phyloP scores from a whole-genome alignment of 768 basidiomycete species.

The Suillus clintonianus region DNA sequence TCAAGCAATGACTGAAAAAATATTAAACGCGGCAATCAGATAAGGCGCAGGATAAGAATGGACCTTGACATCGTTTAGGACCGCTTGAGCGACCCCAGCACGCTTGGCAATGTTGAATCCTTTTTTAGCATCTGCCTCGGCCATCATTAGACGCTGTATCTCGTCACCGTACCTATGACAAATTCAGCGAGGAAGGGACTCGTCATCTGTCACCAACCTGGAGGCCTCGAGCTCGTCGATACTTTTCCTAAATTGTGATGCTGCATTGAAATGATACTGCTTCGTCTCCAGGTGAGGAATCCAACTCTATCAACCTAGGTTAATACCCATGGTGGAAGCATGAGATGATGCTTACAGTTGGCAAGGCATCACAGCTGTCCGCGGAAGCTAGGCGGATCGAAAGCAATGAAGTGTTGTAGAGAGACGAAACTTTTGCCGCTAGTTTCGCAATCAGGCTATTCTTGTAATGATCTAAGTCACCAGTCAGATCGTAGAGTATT shows the following conservation, averaged over 20 bases:
- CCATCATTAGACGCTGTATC: constrained; percentile 73
- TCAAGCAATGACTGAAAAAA: constrained; percentile 69
- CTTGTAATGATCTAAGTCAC: constrained; percentile 61
- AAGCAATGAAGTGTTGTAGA: constrained; percentile 57
- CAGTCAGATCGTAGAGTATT: background rate
- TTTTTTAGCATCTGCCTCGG: constrained; percentile 65
- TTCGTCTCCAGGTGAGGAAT: constrained; percentile 82
- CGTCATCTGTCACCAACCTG: constrained; percentile 45
- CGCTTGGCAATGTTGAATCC: constrained; percentile 70
- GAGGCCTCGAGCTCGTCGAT: constrained; percentile 83
- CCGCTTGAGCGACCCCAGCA: constrained; percentile 58
- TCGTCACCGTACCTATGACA: constrained; percentile 82
- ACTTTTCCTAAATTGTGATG: constrained; percentile 85
- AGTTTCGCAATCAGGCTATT: constrained; percentile 84
- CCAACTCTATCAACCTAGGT: constrained; percentile 55
- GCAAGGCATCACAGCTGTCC: constrained; percentile 49
- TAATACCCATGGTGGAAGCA: constrained; percentile 4
- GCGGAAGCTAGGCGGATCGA: constrained; percentile 46
- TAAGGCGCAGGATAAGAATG: constrained; percentile 9
- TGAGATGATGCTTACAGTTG: constrained; percentile 45
- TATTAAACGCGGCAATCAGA: background rate
- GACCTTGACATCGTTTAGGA: constrained; percentile 82
- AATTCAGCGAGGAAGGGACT: background rate
- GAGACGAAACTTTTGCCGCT: constrained; percentile 69
- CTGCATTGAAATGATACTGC: constrained; percentile 81